Percentiles rank a stretch among this genome's conserved stretches.
phyloP scores from a whole-genome alignment of 345 rosid genomes.

The Garcia nutans region DNA sequence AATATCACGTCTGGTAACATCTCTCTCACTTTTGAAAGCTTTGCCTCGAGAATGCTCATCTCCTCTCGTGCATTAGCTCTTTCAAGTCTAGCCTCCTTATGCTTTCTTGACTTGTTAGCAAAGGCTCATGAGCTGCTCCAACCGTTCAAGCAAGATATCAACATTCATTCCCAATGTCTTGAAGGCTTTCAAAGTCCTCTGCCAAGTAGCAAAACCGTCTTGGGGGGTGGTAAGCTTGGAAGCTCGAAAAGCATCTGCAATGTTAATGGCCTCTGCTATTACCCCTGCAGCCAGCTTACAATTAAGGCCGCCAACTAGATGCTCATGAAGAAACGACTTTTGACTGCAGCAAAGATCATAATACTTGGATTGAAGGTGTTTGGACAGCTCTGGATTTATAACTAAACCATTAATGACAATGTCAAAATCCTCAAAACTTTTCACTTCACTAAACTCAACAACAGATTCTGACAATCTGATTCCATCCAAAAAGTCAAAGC shows the following conservation, averaged over 20 bases:
- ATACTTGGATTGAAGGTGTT: conserved; percentile 36
- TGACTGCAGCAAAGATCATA: conserved; percentile 46
- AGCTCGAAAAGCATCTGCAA: conserved; percentile 45
- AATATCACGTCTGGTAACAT: conserved; percentile 15
- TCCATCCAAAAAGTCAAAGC: conserved; percentile 25
- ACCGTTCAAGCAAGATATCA: conserved; percentile 26
- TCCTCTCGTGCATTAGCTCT: conserved; percentile 15
- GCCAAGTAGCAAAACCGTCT: conserved; percentile 29
- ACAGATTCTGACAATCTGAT: conserved; percentile 29
- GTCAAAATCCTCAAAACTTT: conserved; percentile 37
- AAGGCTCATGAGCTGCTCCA: conserved; percentile 29
- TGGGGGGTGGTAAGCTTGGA: conserved; percentile 27
- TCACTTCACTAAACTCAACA: conserved; percentile 35
- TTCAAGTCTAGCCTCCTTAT: conserved; percentile 24
- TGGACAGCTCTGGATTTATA: conserved; percentile 33
- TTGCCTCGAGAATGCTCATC: conserved; percentile 21
- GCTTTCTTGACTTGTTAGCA: conserved; percentile 22
- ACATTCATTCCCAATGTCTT: conserved; percentile 41
- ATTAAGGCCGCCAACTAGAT: conserved; percentile 36
- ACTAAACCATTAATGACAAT: conserved; percentile 36
- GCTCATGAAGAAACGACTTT: conserved; percentile 38
- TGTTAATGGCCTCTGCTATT: conserved; percentile 28
- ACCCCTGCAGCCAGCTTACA: conserved; percentile 31
- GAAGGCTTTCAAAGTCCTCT: conserved; percentile 35
- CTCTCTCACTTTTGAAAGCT: conserved; percentile 24